Percentiles rank a stretch among this genome's conserved stretches.
These are phyloP conservation scores for Corylus heterophylla DNA, from an alignment of 306 rosid species.

Conservation along the genomic window DNA sequence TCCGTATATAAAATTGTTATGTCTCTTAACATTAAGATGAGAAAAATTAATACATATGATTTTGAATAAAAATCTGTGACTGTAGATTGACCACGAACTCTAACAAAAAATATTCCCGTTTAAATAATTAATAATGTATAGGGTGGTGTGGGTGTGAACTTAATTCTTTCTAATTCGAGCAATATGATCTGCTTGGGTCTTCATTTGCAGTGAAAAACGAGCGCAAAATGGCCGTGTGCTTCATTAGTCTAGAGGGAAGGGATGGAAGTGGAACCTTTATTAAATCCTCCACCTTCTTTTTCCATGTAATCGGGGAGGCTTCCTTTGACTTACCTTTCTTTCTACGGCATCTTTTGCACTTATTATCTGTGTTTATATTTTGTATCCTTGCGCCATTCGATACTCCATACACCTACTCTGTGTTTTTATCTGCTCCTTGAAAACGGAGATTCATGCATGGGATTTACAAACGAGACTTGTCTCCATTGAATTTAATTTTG, in stretches of 20 bases:
- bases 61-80: too few species aligned
- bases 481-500: neutral
- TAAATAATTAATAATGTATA: neutral
- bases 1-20: too few species aligned
- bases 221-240: neutral
- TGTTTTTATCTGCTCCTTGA: neutral
- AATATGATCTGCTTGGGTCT: too few species aligned
- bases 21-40: too few species aligned
- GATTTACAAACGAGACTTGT: neutral
- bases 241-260: neutral
- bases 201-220: neutral
- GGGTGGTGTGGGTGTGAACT: slow-evolving; percentile 11
- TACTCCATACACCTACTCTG: neutral
- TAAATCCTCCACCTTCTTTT: slow-evolving; percentile 9
- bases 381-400: slow-evolving; percentile 13
- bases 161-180: neutral
- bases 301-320: slow-evolving; percentile 33
- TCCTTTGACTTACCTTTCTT: slow-evolving; percentile 32
- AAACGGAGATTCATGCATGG: slow-evolving; percentile 9
- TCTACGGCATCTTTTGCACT: slow-evolving; percentile 22
- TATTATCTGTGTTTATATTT: slow-evolving; percentile 18
- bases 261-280: neutral
- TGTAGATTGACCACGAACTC: neutral
- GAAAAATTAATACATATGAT: too few species aligned
- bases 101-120: neutral